Base-by-base conservation (phyloP, 1,284 basidiomycete species). In the Athelia psychrophila region DNA sequence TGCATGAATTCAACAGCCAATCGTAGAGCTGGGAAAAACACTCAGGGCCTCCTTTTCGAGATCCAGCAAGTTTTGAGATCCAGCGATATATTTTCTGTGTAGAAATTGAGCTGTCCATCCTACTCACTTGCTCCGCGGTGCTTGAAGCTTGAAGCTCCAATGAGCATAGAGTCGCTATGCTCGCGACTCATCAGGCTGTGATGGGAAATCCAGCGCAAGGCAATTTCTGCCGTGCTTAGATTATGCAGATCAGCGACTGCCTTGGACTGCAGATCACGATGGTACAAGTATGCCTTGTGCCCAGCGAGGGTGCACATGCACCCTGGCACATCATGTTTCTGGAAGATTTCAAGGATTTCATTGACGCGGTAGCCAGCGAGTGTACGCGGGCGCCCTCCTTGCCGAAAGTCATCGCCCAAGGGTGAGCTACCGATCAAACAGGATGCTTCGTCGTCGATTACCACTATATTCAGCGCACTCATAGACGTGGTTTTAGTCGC, bases 261-360 rank as follows among this genome's bases (percentile, higher is more conserved):
- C n/a, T 68, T 62, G 56, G 74, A 30, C 61, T 52, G n/a, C 22
- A 25, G 13, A 18, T 20, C 8, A 36, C 27, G 32, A 45, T 23
- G n/a, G n/a, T n/a, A n/a, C 23, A 33, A 44, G 24, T 13, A 24
- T 5, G 10, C 33, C 19, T 33, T 47, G 46, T 20, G 27, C 18
- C 22, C 15, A 23, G 9, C 22, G 22, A 50, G 2, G 36, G 6
- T 18, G 18, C 44, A n/a, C n/a, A n/a, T 56, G 42, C 33, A 75
- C 69, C 24, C 58, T 84, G 83, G 0, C 84, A n/a, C n/a, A n/a
- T n/a, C 83, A 63, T 85, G 82, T 6, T 70, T 67, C 27, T 75
- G 73, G 63, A 85, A 84, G 25, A 77, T 72, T 57, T 84, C 78
- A 24, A 85, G 64, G 49, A 85, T 84, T 2, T 70, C 71, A 44